Evolutionary conservation across 2,329 filamentous ascomycete genomes (phyloP), one percentile per base, ranked within the genome.

Genomic region (Fusarium sp.): DNA sequence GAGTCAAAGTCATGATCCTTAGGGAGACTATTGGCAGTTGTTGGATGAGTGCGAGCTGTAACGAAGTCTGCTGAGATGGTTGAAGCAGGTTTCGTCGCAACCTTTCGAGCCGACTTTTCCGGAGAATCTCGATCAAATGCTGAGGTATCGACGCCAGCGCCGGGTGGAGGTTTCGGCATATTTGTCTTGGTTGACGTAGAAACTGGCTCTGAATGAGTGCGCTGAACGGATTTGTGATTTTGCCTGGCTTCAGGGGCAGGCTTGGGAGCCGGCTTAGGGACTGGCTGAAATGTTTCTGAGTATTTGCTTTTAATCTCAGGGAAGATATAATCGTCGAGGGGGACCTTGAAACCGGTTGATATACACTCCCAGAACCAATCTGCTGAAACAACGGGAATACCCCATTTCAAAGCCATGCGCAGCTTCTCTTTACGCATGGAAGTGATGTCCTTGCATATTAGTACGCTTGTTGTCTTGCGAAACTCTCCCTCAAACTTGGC

Each of bases 341-440:
- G 82, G 4, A 82, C 76, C 5, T 80, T 78, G 63, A 71, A 80
- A 7, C 87, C 87, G 0, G 81, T 86, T 72, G 84, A 82, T 49
- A 97, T 88, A 68, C 91, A 96, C 50, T 90, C 86, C 90, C 92
- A 96, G 4, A 99, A 82, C 96, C 96, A 99, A 21, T 90, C 87
- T 18, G 88, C 87, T 10, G 86, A 86, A 13, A 98, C 91, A n/a
- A 95, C 88, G 3, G 94, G 92, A 13, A 98, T 90, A 6, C 85
- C 85, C 84, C 92, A 92, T 71, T 90, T 85, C 11, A 88, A 77
- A 1, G 94, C 94, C 74, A 93, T 90, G 42, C 90, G 88, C 18
- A 96, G 81, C 79, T 99, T 99, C 67, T 96, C 91, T 58, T 83
- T 85, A 76, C 86, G 80, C 79, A 93, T 83, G 2, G 82, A 81